phyloP scores from a whole-genome alignment of 1,284 basidiomycete genomes.

The Leccinum olivaceoglutinosum region DNA sequence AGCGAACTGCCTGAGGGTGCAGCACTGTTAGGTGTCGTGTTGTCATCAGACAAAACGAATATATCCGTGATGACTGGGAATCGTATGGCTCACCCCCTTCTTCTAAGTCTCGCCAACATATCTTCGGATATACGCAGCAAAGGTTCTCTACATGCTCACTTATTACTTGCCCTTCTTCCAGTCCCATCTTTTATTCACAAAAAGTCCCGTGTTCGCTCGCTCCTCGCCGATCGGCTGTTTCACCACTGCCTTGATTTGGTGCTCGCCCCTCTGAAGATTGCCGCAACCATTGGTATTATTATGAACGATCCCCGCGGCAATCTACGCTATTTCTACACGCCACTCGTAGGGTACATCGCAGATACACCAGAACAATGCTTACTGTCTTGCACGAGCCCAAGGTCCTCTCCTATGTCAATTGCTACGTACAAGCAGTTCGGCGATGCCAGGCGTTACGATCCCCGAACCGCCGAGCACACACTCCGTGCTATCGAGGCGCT shows the following conservation, averaged over 20 bases:
- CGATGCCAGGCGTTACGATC: neutral
- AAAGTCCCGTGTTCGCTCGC: neutral
- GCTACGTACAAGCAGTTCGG: neutral
- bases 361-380: neutral
- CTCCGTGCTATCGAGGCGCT: neutral
- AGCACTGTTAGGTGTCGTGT: neutral
- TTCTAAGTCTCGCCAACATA: neutral
- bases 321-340: neutral
- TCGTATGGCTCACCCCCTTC: neutral
- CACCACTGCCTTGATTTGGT: neutral
- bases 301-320: neutral
- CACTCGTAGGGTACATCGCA: neutral
- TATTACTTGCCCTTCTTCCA: neutral
- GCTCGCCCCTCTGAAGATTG: neutral
- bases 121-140: neutral
- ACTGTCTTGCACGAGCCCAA: neutral
- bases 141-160: neutral
- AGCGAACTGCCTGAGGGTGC: neutral
- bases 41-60: neutral
- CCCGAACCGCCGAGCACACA: neutral
- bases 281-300: neutral
- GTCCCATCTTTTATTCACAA: neutral
- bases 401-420: neutral
- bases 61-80: neutral
- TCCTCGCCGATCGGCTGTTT: neutral